Evolutionary conservation across 2,329 filamentous ascomycete species (phyloP).

Genomic region (Zarea fungicola): DNA sequence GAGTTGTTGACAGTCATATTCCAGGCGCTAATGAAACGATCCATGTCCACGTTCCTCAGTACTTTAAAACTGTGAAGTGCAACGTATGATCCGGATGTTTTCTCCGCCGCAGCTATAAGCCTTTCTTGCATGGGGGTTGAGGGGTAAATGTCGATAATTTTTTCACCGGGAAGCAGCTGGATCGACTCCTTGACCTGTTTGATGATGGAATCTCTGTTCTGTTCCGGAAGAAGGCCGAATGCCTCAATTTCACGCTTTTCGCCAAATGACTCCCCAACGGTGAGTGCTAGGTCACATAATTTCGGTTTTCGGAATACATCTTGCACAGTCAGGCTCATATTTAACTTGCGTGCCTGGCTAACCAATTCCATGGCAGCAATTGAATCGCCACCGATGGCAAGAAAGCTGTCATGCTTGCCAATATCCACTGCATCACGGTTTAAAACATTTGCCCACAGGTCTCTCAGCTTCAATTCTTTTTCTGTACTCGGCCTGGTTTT

Average conservation of each 20-base stretch:
- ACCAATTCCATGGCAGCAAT: constrained; percentile 46
- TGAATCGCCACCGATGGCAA: constrained; percentile 30
- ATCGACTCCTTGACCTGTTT: not conserved
- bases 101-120: not conserved
- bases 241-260: not conserved
- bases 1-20: constrained; percentile 5
- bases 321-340: constrained; percentile 37
- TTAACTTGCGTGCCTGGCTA: constrained; percentile 32
- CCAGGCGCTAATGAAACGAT: constrained; percentile 12
- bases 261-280: not conserved
- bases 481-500: not conserved
- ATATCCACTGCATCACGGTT: not conserved
- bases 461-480: not conserved
- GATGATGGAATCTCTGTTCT: not conserved
- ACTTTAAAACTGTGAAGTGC: constrained; percentile 7
- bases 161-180: not conserved
- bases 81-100: constrained; percentile 12
- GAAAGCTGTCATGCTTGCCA: not conserved
- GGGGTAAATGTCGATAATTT: constrained; percentile 1
- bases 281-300: constrained; percentile 38
- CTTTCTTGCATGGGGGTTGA: not conserved
- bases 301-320: constrained; percentile 40
- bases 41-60: not conserved
- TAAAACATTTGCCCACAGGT: not conserved
- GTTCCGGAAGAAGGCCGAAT: not conserved